Conservation (phyloP, 176 grass and related monocot genomes). For the Oryza nivara region DNA sequence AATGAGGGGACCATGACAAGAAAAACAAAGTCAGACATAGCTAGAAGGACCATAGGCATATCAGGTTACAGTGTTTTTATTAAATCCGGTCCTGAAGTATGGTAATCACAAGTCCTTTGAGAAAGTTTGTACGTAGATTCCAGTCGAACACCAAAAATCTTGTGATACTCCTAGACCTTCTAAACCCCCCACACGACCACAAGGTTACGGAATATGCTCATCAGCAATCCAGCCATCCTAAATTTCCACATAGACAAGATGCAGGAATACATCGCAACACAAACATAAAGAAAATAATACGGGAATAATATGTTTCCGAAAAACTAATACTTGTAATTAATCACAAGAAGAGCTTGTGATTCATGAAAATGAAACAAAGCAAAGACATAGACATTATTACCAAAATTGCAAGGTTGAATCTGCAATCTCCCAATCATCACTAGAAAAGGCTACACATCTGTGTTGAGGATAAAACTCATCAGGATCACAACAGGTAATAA, state of each 20-base stretch:
- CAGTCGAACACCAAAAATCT: neutral
- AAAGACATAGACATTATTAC: slow-evolving; percentile 43
- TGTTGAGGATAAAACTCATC: slow-evolving; percentile 38
- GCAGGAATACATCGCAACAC: neutral
- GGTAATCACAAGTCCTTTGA: neutral
- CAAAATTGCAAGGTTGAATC: slow-evolving; percentile 98
- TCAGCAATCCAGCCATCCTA: neutral
- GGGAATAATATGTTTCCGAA: slow-evolving; percentile 6
- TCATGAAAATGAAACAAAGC: slow-evolving; percentile 19
- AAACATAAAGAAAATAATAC: slow-evolving; percentile 6
- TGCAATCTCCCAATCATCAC: slow-evolving; percentile 91
- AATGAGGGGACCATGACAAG: slow-evolving; percentile 8
- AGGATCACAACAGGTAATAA: slow-evolving; percentile 13
- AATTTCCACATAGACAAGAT: slow-evolving; percentile 20
- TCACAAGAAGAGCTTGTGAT: neutral
- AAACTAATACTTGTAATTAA: neutral
- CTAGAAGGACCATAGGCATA: slow-evolving; percentile 4
- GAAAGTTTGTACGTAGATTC: neutral
- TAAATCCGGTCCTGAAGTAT: neutral
- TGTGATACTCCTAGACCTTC: neutral
- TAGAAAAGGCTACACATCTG: slow-evolving; percentile 81
- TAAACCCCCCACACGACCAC: neutral
- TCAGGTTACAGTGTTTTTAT: neutral
- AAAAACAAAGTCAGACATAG: slow-evolving; percentile 21
- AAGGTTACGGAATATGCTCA: neutral